phyloP scores from a whole-genome alignment of 441 rosid genomes.

The Syzygium syzygioides region DNA sequence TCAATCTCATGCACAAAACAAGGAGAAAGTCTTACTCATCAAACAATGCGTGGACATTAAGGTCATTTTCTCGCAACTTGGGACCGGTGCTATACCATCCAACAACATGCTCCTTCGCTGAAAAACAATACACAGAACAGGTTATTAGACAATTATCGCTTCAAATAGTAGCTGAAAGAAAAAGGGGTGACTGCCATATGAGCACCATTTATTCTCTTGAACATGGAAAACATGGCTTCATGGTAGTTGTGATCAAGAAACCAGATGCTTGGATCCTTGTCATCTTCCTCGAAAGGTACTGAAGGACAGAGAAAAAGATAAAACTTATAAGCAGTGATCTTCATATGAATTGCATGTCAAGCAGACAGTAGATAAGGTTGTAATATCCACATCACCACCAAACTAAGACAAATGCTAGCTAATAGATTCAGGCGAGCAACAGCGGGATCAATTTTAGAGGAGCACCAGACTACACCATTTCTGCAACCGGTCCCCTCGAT shows the following conservation, averaged over 20 bases:
- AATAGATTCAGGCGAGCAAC: neutral
- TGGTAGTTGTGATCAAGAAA: constrained; percentile 88
- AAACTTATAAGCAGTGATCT: neutral
- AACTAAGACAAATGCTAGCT: neutral
- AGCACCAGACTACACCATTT: neutral
- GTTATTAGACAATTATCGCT: neutral
- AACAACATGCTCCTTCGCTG: constrained; percentile 93
- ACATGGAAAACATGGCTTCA: constrained; percentile 83
- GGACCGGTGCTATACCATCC: constrained; percentile 97
- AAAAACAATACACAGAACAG: neutral
- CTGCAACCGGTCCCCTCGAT: neutral
- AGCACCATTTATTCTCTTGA: constrained; percentile 81
- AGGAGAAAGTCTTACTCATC: constrained; percentile 34
- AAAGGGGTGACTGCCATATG: neutral
- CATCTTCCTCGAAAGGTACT: constrained; percentile 95
- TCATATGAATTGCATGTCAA: neutral
- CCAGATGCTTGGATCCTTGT: constrained; percentile 78
- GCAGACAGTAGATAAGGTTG: neutral
- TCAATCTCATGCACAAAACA: neutral
- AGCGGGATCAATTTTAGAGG: neutral
- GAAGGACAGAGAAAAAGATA: constrained; percentile 15
- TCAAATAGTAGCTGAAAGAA: neutral
- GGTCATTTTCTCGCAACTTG: constrained; percentile 78
- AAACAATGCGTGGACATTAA: constrained; percentile 66
- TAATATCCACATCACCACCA: neutral